A percentile compares a stretch with the other conserved stretches of the same genome.
These are phyloP conservation scores for Penicillium verrucosum DNA, from an alignment of 2,329 filamentous ascomycete species.

Conservation along the genomic window DNA sequence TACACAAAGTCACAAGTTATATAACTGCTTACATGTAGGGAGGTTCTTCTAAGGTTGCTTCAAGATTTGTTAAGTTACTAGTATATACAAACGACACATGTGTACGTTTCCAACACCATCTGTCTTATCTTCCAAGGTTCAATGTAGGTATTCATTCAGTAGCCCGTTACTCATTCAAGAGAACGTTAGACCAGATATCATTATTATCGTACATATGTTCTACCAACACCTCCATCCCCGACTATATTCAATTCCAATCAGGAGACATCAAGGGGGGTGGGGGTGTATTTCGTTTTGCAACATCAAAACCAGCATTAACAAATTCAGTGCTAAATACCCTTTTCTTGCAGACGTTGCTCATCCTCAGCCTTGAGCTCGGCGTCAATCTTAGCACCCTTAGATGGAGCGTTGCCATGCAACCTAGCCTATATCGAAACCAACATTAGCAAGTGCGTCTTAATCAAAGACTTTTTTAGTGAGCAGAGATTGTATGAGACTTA, in stretches of 20 bases:
- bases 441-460: slow-evolving; percentile 8
- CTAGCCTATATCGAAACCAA: slow-evolving; percentile 32
- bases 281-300: slow-evolving; percentile 2
- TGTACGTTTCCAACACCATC: background rate
- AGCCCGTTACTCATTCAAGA: slow-evolving; percentile 6
- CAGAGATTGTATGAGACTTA: slow-evolving; percentile 21
- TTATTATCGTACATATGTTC: slow-evolving; percentile 58
- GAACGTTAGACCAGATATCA: slow-evolving; percentile 12
- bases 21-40: background rate
- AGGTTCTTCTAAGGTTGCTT: background rate
- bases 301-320: slow-evolving; percentile 3
- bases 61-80: background rate
- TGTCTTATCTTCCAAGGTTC: background rate
- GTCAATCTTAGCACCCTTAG: slow-evolving; percentile 48
- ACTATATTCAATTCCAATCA: slow-evolving; percentile 5
- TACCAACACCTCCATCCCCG: slow-evolving; percentile 61
- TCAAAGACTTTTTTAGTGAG: background rate
- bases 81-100: background rate
- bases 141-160: slow-evolving; percentile 2
- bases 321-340: slow-evolving; percentile 37
- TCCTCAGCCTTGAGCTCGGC: slow-evolving; percentile 45
- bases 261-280: slow-evolving; percentile 1
- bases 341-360: slow-evolving; percentile 44
- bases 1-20: background rate
- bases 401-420: slow-evolving; percentile 47